Evolutionary conservation across 106 monocot genomes (phyloP).

Genomic region (Posidonia australis): DNA sequence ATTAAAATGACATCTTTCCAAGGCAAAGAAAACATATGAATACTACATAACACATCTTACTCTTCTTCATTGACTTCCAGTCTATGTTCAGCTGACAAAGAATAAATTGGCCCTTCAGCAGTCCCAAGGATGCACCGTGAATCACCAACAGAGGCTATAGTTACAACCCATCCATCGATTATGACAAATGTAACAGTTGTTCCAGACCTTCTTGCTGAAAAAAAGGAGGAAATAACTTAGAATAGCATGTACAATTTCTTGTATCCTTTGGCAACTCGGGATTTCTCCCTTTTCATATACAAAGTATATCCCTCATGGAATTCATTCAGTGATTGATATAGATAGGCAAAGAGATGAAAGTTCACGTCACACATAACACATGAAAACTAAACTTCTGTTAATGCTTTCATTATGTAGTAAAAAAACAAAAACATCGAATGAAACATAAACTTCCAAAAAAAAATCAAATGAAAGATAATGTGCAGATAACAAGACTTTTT

Average conservation of each 20-base stretch:
- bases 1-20: neutral
- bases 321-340: too few species aligned
- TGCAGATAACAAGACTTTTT: too few species aligned
- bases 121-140: constrained; percentile 90
- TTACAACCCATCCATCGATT: constrained; percentile 72
- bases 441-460: too few species aligned
- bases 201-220: constrained; percentile 65
- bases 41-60: constrained; percentile 27
- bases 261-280: too few species aligned
- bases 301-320: too few species aligned
- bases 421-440: too few species aligned
- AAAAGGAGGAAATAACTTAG: neutral
- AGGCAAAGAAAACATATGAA: neutral
- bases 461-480: too few species aligned
- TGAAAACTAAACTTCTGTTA: neutral
- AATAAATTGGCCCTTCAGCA: constrained; percentile 73
- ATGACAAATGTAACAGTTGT: constrained; percentile 93
- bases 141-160: constrained; percentile 94
- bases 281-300: too few species aligned
- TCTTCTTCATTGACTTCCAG: constrained; percentile 76
- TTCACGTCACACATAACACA: neutral
- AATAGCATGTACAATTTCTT: neutral
- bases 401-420: too few species aligned
- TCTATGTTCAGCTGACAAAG: constrained; percentile 80
- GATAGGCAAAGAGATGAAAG: neutral